phyloP scores from a whole-genome alignment of 108 stramenopile species.

The Conticribra guillardii region DNA sequence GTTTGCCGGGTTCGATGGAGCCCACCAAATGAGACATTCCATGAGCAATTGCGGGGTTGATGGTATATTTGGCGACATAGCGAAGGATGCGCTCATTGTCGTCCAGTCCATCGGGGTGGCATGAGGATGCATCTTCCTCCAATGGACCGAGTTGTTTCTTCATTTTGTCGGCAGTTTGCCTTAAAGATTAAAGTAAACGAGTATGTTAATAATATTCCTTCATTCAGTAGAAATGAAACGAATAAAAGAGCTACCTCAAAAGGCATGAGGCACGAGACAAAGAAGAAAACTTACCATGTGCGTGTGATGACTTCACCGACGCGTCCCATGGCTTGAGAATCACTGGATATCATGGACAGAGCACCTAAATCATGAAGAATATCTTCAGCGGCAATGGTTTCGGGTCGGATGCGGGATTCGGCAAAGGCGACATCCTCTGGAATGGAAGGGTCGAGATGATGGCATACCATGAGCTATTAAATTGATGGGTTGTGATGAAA shows the following conservation, averaged over 20 bases:
- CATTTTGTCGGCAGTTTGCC: conserved; percentile 85
- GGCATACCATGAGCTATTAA: conserved; percentile 98
- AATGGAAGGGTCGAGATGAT: conserved; percentile 89
- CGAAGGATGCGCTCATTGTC: conserved; percentile 95
- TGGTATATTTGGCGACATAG: conserved; percentile 98
- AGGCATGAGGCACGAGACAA: no score
- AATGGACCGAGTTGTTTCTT: conserved; percentile 94
- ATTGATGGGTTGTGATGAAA: conserved; percentile 18
- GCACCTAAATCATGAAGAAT: conserved; percentile 98
- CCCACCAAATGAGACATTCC: conserved; percentile 95
- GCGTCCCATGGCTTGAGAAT: conserved; percentile 97
- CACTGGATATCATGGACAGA: conserved; percentile 91
- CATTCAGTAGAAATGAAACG: no score
- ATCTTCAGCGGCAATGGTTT: conserved; percentile 98
- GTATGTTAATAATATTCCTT: no score
- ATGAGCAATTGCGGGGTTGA: conserved; percentile 98
- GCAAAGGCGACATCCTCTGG: conserved; percentile 98
- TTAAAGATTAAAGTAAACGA: no score
- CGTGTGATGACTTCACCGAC: conserved; percentile 97
- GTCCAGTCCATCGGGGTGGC: conserved; percentile 53
- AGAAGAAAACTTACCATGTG: conserved; percentile 99
- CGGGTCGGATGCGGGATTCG: conserved; percentile 95
- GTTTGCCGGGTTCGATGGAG: conserved; percentile 91
- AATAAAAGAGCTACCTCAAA: no score
- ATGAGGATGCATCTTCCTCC: conserved; percentile 65